These are phyloP conservation scores for Aureobasidium sp. DNA, from an alignment of 2,329 filamentous ascomycete genomes.

Conservation along the genomic window DNA sequence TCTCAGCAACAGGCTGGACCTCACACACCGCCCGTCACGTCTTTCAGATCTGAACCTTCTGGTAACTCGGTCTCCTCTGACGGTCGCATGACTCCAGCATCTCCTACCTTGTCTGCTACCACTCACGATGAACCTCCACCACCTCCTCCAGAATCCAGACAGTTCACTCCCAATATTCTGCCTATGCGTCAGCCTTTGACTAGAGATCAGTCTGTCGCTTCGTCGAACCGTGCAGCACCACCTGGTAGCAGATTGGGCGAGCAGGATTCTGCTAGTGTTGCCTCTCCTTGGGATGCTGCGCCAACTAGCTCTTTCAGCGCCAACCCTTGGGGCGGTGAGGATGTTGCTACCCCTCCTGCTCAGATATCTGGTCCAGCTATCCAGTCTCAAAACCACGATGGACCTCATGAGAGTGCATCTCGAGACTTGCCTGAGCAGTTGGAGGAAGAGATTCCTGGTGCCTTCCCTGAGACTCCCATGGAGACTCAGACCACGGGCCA, in stretches of 20 bases:
- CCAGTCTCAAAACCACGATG: conserved; percentile 20
- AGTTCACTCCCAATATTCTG: conserved; percentile 70
- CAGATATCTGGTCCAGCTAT: conserved; percentile 68
- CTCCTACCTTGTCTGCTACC: conserved; percentile 49
- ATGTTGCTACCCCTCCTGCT: conserved; percentile 32
- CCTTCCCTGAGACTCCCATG: conserved; percentile 43
- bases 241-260: conserved; percentile 26
- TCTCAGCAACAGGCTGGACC: conserved; percentile 29
- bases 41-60: conserved; percentile 50
- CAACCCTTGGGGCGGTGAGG: conserved; percentile 3
- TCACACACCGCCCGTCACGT: conserved; percentile 47
- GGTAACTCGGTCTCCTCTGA: conserved; percentile 30
- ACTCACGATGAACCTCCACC: conserved; percentile 54
- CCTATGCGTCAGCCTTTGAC: conserved; percentile 55
- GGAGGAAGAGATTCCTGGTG: conserved; percentile 40
- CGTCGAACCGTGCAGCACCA: conserved; percentile 45
- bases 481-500: conserved; percentile 9
- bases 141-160: conserved; percentile 65
- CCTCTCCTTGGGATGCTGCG: conserved; percentile 9
- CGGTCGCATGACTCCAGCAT: conserved; percentile 55
- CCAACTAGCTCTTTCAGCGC: not conserved
- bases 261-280: conserved; percentile 2
- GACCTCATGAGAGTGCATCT: not conserved
- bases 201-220: conserved; percentile 61
- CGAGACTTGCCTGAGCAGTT: conserved; percentile 37